Evolutionary conservation across 2,329 filamentous ascomycete genomes (phyloP).

Genomic region (Sordariomycetes sp.): DNA sequence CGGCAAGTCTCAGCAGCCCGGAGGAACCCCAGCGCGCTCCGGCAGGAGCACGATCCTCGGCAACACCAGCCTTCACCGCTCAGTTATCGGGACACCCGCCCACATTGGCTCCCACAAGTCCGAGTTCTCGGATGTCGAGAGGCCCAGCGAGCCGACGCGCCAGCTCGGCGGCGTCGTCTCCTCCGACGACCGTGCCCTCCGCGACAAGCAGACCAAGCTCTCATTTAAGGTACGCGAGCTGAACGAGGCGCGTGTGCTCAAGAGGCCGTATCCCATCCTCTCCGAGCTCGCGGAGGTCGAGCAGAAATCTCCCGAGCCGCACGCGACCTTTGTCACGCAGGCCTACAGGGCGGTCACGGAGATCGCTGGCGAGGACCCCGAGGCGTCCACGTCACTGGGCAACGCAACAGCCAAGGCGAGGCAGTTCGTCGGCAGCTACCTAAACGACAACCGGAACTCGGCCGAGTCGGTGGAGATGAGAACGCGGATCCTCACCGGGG

Average conservation of each 20-base stretch:
- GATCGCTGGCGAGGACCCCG: constrained; percentile 64
- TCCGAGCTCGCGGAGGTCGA: constrained; percentile 69
- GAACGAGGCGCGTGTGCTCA: constrained; percentile 60
- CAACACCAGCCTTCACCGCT: constrained; percentile 62
- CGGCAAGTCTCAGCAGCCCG: constrained; percentile 36
- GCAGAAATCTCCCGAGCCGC: constrained; percentile 55
- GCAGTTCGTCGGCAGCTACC: constrained; percentile 64
- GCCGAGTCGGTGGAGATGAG: constrained; percentile 54
- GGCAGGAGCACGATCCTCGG: constrained; percentile 41
- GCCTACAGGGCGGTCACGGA: constrained; percentile 73
- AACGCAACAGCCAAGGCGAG: constrained; percentile 62
- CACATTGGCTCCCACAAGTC: constrained; percentile 53
- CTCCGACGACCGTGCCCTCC: constrained; percentile 64
- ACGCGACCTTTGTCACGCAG: constrained; percentile 65
- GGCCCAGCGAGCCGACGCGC: constrained; percentile 31
- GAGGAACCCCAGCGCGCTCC: constrained; percentile 37
- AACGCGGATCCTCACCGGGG: constrained; percentile 70
- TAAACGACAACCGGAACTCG: constrained; percentile 63
- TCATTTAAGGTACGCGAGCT: constrained; percentile 69
- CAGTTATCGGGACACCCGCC: constrained; percentile 75
- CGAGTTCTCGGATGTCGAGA: constrained; percentile 60
- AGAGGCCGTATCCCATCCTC: constrained; percentile 61
- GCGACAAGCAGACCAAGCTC: constrained; percentile 77
- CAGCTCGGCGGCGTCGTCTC: constrained; percentile 34
- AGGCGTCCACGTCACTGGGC: constrained; percentile 45